Conservation (phyloP, 2,329 filamentous ascomycete species). For the Colletotrichum sp. region DNA sequence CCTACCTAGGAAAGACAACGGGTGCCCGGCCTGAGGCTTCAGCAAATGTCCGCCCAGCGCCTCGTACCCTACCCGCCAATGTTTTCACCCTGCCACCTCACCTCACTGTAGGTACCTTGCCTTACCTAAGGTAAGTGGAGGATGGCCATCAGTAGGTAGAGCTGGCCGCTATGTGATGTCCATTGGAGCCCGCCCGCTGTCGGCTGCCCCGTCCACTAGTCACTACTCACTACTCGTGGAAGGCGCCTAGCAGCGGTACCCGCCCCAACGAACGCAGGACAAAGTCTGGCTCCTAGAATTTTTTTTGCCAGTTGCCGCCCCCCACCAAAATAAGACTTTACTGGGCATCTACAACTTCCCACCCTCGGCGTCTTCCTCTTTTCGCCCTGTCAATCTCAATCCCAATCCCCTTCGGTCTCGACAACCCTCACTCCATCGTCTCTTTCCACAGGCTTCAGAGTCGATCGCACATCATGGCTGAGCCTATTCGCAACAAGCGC, state of each 20-base stretch:
- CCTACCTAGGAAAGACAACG: not conserved
- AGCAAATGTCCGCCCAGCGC: not conserved
- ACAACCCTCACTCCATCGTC: not conserved
- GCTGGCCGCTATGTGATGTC: not conserved
- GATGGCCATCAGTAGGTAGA: not conserved
- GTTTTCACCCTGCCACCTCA: not conserved
- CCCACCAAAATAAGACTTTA: conserved; percentile 23
- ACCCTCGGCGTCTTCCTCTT: conserved; percentile 2
- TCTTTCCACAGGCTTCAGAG: not conserved
- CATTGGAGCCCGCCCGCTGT: not conserved
- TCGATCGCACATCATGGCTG: conserved; percentile 54
- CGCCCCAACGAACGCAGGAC: conserved; percentile 13
- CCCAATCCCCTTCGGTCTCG: not conserved
- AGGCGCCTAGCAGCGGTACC: conserved; percentile 16
- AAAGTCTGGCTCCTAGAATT: conserved; percentile 10
- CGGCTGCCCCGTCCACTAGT: not conserved
- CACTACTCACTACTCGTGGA: not conserved
- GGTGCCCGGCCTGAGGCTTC: not conserved
- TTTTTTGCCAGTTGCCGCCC: conserved; percentile 11
- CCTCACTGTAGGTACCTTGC: not conserved
- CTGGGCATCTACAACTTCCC: conserved; percentile 19
- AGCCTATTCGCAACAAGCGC: conserved; percentile 69
- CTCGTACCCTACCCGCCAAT: not conserved
- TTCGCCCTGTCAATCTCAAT: conserved; percentile 6
- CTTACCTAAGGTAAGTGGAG: not conserved